A percentile compares a stretch with the other conserved stretches of the same genome.
These are phyloP conservation scores for Fusarium sp. DNA, from an alignment of 2,329 filamentous ascomycete species.

Conservation along the genomic window DNA sequence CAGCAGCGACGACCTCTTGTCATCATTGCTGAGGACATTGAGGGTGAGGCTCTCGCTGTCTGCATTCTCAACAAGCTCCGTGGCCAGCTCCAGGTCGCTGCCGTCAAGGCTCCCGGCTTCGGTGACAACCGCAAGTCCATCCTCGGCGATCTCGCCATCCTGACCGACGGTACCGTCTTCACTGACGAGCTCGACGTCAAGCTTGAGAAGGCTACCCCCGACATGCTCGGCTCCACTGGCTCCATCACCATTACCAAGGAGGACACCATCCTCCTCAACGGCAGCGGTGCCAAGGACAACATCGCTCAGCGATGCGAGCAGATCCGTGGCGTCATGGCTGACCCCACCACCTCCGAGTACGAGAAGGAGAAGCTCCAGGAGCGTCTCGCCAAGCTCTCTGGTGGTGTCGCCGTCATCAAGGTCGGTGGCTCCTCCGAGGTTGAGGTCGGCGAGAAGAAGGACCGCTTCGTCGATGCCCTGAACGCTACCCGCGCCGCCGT, in stretches of 20 bases:
- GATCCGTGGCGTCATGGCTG: slow-evolving; percentile 95
- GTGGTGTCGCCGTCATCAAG: slow-evolving; percentile 99
- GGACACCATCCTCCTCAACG: slow-evolving; percentile 98
- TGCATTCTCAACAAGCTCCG: slow-evolving; percentile 99
- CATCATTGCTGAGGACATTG: slow-evolving; percentile 99
- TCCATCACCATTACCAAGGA: slow-evolving; percentile 99
- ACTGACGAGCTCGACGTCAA: slow-evolving; percentile 98
- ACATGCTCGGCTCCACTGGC: slow-evolving; percentile 96
- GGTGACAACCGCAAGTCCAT: slow-evolving; percentile 99
- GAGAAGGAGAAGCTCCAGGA: slow-evolving; percentile 99
- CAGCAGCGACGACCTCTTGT: slow-evolving; percentile 94
- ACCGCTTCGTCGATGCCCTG: slow-evolving; percentile 97
- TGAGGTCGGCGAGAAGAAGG: slow-evolving; percentile 99
- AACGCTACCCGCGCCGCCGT: slow-evolving; percentile 98
- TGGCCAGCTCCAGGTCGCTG: slow-evolving; percentile 97
- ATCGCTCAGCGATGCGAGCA: slow-evolving; percentile 98
- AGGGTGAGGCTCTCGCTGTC: slow-evolving; percentile 97
- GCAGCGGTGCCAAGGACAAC: slow-evolving; percentile 92
- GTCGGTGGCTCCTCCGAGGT: slow-evolving; percentile 98
- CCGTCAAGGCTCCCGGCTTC: slow-evolving; percentile 98
- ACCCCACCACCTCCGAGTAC: slow-evolving; percentile 96
- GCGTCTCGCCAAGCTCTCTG: slow-evolving; percentile 98
- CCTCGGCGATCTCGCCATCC: slow-evolving; percentile 93
- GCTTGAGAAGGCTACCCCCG: slow-evolving; percentile 96
- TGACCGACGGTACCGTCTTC: slow-evolving; percentile 98